Evolutionary conservation across 345 rosid genomes (phyloP), one percentile per base, ranked within the genome.

Genomic region (Gossypium mustelinum): DNA sequence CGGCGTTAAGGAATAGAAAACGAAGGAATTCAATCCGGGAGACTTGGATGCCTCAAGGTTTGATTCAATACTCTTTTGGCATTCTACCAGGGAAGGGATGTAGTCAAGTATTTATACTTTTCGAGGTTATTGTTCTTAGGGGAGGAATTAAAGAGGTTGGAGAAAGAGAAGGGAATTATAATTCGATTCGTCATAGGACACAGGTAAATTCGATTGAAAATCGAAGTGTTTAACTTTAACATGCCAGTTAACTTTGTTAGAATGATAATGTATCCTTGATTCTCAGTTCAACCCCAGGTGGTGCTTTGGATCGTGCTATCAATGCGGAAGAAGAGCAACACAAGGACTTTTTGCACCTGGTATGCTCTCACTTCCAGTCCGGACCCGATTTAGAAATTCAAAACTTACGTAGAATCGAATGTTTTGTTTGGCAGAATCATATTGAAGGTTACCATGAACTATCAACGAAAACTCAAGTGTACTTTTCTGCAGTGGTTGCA

Each of bases 1-100:
- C 93, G 22, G 90, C 92, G 58, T 89, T 91, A 80, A 86, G 93
- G 81, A 89, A 90, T 79, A 86, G 92, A 82, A 91, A 87, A 67
- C 82, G 92, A 70, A 79, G 96, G 78, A 90, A 91, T 71, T 91
- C 93, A 41, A 87, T 91, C 68, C 84, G 96, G 79, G 85, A 87
- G 68, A 86, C 90, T 60, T 91, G 93, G 96, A 78, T 91, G 90
- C 98, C 88, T 18, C 86, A 85, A 88, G 97, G 97, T 88, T 69
- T 75, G 70, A 48, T 77, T 3, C 59, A 29, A 13, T 29, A 51
- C 55, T 44, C 44, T 41, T 74, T 39, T 43, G 47, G 6, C 39
- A 25, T 75, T 79, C 10, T 56, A 39, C 22, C 29, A 9, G 72
- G 18, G 72, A 68, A 61, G 20, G 60, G 54, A 18, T 73, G 59